These are phyloP conservation scores for Trametes punicea DNA, from an alignment of 768 basidiomycete genomes.

Conservation along the genomic window DNA sequence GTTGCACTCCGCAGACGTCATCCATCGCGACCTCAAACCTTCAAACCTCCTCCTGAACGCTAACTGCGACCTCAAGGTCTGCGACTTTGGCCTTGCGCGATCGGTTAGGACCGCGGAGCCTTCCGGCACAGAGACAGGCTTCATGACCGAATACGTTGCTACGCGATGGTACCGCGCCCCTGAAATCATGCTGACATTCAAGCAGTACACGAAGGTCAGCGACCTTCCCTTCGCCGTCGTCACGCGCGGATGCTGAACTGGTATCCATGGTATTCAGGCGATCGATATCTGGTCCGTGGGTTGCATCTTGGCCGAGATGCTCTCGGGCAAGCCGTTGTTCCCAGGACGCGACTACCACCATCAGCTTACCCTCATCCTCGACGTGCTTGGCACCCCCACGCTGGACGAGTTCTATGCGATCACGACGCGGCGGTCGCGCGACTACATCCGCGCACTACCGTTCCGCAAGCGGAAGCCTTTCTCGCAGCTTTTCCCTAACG, in stretches of 20 bases:
- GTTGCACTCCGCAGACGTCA: constrained; percentile 92
- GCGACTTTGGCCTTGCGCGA: constrained; percentile 95
- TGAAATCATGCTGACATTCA: constrained; percentile 99
- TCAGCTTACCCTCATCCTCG: constrained; percentile 91
- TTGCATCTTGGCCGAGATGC: constrained; percentile 92
- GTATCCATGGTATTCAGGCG: constrained; percentile 42
- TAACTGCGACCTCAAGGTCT: constrained; percentile 93
- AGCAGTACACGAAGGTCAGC: constrained; percentile 88
- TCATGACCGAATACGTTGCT: constrained; percentile 98
- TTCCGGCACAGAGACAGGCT: constrained; percentile 60
- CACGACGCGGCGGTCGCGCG: constrained; percentile 84
- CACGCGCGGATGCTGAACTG: neutral
- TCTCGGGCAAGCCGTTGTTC: constrained; percentile 95
- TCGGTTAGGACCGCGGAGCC: constrained; percentile 84
- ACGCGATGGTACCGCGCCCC: constrained; percentile 99
- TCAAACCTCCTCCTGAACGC: constrained; percentile 97
- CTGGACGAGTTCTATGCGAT: constrained; percentile 98
- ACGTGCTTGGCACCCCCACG: constrained; percentile 95
- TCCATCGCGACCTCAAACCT: constrained; percentile 95
- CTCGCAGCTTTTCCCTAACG: constrained; percentile 84
- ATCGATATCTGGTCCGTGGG: constrained; percentile 89
- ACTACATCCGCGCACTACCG: constrained; percentile 92
- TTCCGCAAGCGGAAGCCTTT: constrained; percentile 89
- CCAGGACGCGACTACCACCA: constrained; percentile 97
- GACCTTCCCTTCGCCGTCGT: neutral